Percentiles rank a stretch among this genome's conserved stretches.
Evolutionary conservation across 306 rosid genomes (phyloP).

Genomic region (Comarum palustre): DNA sequence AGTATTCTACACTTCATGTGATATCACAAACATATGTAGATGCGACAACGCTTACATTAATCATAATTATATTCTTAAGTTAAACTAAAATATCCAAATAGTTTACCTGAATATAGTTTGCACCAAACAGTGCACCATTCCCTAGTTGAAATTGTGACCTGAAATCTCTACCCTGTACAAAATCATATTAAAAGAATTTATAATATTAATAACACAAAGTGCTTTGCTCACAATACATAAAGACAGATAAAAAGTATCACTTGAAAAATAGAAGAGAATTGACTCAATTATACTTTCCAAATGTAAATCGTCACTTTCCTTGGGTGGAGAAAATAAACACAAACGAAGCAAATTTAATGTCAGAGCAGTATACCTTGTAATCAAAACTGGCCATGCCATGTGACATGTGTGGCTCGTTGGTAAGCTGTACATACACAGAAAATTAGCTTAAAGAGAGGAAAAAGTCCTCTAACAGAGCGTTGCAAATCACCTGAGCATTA

Average conservation of each 20-base stretch:
- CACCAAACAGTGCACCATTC: slow-evolving; percentile 92
- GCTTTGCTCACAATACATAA: not conserved
- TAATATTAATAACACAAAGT: not conserved
- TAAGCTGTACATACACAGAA: slow-evolving; percentile 52
- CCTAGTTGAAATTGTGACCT: slow-evolving; percentile 88
- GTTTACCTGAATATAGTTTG: slow-evolving; percentile 88
- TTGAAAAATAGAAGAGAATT: not conserved
- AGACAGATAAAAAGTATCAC: not conserved
- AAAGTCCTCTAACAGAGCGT: not conserved
- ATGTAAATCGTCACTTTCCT: not conserved
- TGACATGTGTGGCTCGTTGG: slow-evolving; percentile 94
- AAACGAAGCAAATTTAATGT: not conserved
- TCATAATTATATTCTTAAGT: not conserved
- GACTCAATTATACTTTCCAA: not conserved
- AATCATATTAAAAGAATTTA: not conserved
- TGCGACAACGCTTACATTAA: not conserved
- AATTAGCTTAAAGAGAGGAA: not conserved
- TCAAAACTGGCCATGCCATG: slow-evolving; percentile 91
- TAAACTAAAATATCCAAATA: not conserved
- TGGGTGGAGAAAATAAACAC: not conserved
- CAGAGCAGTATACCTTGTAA: slow-evolving; percentile 63
- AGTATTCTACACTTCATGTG: not conserved
- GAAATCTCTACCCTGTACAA: slow-evolving; percentile 76
- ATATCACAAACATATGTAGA: not conserved
- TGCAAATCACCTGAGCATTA: slow-evolving; percentile 73